Evolutionary conservation across 306 rosid species (phyloP), one percentile per base, ranked within the genome.

Genomic region (Psophocarpus tetragonolobus): DNA sequence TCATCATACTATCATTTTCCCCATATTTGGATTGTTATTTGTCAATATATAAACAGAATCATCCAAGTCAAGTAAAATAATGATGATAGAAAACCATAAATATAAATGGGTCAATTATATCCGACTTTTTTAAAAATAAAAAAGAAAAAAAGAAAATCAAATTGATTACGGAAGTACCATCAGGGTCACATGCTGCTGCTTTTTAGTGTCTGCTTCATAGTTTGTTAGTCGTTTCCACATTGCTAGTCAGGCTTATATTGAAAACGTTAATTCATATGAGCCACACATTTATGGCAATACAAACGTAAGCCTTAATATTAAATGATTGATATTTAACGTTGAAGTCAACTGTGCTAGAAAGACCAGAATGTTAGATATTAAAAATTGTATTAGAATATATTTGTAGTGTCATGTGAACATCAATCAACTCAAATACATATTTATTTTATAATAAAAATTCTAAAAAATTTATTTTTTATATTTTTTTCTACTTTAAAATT

Each of bases 321-420:
- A 51, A 68, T 58, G 58, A 23, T 60, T 81, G 66, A 65, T 38
- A 30, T 38, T 38, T 47, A 56, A 75, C n/a, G 48, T 12, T 44
- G 3, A 60, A 75, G 73, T 75, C 81, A 68, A 81, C 80, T 17
- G 13, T 32, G 60, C 5, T 6, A 53, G 29, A 42, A 29, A 56
- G 10, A 42, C 50, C 11, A 41, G 20, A 61, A 81, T n/a, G n/a
- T n/a, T n/a, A n/a, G n/a, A n/a, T n/a, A n/a, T n/a, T n/a, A n/a
- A n/a, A n/a, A n/a, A n/a, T n/a, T n/a, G n/a, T n/a, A n/a, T n/a
- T n/a, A n/a, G n/a, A n/a, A n/a, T n/a, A n/a, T n/a, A n/a, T n/a
- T n/a, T n/a, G n/a, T n/a, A n/a, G n/a, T n/a, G n/a, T n/a, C n/a
- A n/a, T n/a, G n/a, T n/a, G n/a, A n/a, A n/a, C n/a, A n/a, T n/a